A percentile compares a stretch with the other conserved stretches of the same genome.
phyloP scores from a whole-genome alignment of 352 stramenopile genomes.

The Thraustotheca clavata region DNA sequence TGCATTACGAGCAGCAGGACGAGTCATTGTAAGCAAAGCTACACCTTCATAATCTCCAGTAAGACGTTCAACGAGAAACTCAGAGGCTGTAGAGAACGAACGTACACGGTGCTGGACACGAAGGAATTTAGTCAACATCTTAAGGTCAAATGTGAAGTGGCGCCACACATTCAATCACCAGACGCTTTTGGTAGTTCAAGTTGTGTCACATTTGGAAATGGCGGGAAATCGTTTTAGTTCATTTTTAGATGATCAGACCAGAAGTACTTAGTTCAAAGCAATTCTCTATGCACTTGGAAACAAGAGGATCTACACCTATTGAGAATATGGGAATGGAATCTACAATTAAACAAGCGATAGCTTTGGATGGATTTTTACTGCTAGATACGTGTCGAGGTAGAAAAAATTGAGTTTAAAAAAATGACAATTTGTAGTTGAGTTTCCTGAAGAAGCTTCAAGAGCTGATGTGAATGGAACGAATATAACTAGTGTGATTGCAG shows the following conservation, averaged over 20 bases:
- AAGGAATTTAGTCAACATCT: background rate
- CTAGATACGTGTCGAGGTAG: conserved; percentile 65
- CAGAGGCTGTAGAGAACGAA: background rate
- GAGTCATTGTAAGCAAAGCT: conserved; percentile 70
- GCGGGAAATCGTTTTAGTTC: too few relatives aligned
- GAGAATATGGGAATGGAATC: too few relatives aligned
- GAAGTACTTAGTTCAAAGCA: too few relatives aligned
- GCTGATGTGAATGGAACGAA: conserved; percentile 49
- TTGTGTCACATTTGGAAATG: too few relatives aligned
- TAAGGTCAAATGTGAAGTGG: background rate
- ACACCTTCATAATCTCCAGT: conserved; percentile 43
- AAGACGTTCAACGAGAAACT: conserved; percentile 41
- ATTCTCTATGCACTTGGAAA: background rate
- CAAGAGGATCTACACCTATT: too few relatives aligned
- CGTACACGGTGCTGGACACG: background rate
- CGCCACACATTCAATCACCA: too few relatives aligned
- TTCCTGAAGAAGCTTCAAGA: conserved; percentile 64
- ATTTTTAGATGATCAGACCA: too few relatives aligned
- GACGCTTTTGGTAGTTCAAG: too few relatives aligned
- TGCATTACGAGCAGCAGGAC: conserved; percentile 63
- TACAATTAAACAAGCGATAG: background rate
- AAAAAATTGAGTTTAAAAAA: background rate
- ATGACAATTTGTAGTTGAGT: conserved; percentile 40
- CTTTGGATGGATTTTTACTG: conserved; percentile 68
- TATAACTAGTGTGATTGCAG: conserved; percentile 50